phyloP scores from a whole-genome alignment of 176 grass and related monocot species.

The Aegilops speltoides region DNA sequence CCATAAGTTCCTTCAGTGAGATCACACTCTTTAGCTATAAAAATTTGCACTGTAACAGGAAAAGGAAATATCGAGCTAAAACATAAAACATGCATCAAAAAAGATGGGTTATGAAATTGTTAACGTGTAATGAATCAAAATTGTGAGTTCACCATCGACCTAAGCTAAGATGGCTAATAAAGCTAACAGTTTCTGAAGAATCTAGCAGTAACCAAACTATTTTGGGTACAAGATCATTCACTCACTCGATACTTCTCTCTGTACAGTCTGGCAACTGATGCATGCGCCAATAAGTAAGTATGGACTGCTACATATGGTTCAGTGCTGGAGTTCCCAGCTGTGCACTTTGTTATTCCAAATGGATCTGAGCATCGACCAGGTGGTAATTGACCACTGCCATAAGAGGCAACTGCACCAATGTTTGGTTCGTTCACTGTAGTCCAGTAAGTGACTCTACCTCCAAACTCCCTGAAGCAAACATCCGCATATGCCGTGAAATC shows the following conservation, averaged over 20 bases:
- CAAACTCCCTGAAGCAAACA: constrained; percentile 62
- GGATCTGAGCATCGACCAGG: constrained; percentile 56
- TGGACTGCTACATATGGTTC: constrained; percentile 60
- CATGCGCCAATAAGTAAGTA: constrained; percentile 39
- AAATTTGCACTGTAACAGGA: not conserved
- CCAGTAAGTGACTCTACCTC: constrained; percentile 57
- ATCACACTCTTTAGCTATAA: not conserved
- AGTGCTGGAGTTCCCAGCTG: constrained; percentile 45
- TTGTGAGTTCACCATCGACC: not conserved
- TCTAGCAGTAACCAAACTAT: not conserved
- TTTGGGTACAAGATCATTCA: not conserved
- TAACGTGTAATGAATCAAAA: not conserved
- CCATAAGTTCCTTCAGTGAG: not conserved
- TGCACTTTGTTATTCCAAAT: constrained; percentile 45
- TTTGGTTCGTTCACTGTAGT: constrained; percentile 55
- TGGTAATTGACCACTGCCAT: constrained; percentile 21
- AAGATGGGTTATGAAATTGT: not conserved
- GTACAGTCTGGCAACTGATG: constrained; percentile 39
- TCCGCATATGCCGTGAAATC: constrained; percentile 68
- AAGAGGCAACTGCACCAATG: not conserved
- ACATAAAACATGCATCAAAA: not conserved
- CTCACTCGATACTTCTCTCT: constrained; percentile 45
- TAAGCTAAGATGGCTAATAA: not conserved
- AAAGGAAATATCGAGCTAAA: not conserved
- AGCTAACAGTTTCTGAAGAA: not conserved